Evolutionary conservation across 2,329 filamentous ascomycete genomes (phyloP), one percentile per base, ranked within the genome.

Genomic region (Albifimbria verrucaria): DNA sequence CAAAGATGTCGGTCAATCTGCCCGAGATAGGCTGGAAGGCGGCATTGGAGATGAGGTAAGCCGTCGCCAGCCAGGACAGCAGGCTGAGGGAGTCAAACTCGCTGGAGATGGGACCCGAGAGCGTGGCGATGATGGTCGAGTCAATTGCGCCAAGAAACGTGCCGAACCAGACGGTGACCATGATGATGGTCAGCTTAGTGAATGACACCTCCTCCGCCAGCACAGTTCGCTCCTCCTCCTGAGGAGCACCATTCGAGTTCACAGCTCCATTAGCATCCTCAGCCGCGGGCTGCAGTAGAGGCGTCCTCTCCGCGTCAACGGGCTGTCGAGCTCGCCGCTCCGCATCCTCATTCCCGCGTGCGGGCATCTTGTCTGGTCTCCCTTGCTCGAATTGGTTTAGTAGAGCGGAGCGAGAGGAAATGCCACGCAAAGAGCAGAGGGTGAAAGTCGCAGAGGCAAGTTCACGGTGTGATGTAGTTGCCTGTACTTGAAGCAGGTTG

Each of bases 11-110:
- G 0, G 92, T 96, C 55, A 96, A 70, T 5, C 91, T 85, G 6
- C 92, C 92, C 9, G 88, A 91, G 20, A 96, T 79, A 12, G 92
- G 92, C 68, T 96, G 92, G 62, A 85, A 90, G 0, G 90, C 90
- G 2, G 92, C 89, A 68, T 93, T 96, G 59, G 91, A 88, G 63
- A 96, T 92, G 24, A 96, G 80, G 67, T 96, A 96, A 20, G 90
- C 87, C 0, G 90, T 89, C 0, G 90, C 92, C 7, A 96, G 84
- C 92, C 92, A 96, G 1, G 90, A 92, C 44, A 96, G 79, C 4
- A 94, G 77, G 20, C 86, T 88, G 24, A 96, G 82, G 1, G 90
- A 95, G 54, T 86, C 78, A 71, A 96, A 96, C 43, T 88, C 87
- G 65, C 85, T 89, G 22, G 89, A 89, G 57, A 97, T 96, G 7